phyloP scores from a whole-genome alignment of 306 rosid genomes.

The Cicer bijugum region DNA sequence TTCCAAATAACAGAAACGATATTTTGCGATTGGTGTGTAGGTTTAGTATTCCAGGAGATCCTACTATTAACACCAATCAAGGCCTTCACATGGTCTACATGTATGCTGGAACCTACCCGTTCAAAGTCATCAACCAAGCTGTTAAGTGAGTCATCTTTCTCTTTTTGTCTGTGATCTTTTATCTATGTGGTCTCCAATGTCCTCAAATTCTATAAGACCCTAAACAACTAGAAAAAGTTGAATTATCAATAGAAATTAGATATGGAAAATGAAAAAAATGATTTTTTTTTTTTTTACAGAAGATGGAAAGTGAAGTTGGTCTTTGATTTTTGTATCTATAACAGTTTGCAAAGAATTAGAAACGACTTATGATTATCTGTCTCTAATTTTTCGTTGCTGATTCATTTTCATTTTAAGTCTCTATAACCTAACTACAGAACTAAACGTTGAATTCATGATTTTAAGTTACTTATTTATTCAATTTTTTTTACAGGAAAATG shows the following conservation, averaged over 20 bases:
- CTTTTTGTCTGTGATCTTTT: neutral
- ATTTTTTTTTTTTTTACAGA: too few relatives aligned
- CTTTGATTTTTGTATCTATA: neutral
- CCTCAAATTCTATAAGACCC: neutral
- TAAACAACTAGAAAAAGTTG: neutral
- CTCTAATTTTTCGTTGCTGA: neutral
- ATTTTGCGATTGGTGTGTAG: slow-evolving; percentile 58
- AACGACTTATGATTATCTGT: neutral
- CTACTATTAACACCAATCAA: slow-evolving; percentile 74
- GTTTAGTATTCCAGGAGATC: slow-evolving; percentile 89
- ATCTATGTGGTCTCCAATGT: neutral
- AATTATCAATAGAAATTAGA: neutral
- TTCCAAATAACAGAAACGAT: slow-evolving; percentile 45
- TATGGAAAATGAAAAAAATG: neutral
- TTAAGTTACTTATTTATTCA: neutral
- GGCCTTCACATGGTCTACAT: slow-evolving; percentile 81
- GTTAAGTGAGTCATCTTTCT: slow-evolving; percentile 64
- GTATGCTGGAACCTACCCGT: slow-evolving; percentile 96
- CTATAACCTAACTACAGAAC: neutral
- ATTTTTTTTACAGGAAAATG: too few relatives aligned
- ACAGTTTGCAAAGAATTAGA: neutral
- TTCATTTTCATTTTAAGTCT: neutral
- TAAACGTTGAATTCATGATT: neutral
- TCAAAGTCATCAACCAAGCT: slow-evolving; percentile 85
- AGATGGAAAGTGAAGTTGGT: neutral